These are phyloP conservation scores for Xylaria longipes DNA, from an alignment of 495 filamentous ascomycete species.

Conservation along the genomic window DNA sequence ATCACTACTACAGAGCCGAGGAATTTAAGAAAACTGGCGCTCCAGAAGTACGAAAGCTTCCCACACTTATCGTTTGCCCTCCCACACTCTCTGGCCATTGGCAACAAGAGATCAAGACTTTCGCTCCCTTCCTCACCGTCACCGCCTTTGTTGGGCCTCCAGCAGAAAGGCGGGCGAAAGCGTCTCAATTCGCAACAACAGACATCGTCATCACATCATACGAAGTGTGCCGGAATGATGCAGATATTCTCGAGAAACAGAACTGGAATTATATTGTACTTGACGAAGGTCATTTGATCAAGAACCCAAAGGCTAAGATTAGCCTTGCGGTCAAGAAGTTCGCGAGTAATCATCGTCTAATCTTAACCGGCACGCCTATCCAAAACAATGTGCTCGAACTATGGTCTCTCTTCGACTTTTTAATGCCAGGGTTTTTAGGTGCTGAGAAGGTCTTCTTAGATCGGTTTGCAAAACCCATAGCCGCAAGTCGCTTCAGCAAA, in stretches of 20 bases:
- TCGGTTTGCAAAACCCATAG: slow-evolving; percentile 96
- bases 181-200: slow-evolving; percentile 69
- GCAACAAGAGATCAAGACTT: slow-evolving; percentile 95
- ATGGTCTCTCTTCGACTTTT: slow-evolving; percentile 99
- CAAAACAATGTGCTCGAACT: slow-evolving; percentile 97
- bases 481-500: slow-evolving; percentile 91
- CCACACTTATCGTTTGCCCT: slow-evolving; percentile 93
- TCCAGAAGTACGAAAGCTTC: slow-evolving; percentile 76
- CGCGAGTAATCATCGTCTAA: slow-evolving; percentile 88
- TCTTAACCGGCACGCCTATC: slow-evolving; percentile 95
- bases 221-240: slow-evolving; percentile 94
- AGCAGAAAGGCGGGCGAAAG: slow-evolving; percentile 72
- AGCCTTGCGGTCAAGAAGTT: slow-evolving; percentile 89
- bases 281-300: slow-evolving; percentile 97
- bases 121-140: slow-evolving; percentile 89
- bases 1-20: slow-evolving; percentile 91
- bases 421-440: slow-evolving; percentile 99
- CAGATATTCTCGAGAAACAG: slow-evolving; percentile 78
- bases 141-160: slow-evolving; percentile 91
- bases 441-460: slow-evolving; percentile 98
- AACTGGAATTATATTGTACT: slow-evolving; percentile 98
- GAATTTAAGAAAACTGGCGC: slow-evolving; percentile 82
- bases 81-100: slow-evolving; percentile 98
- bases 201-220: slow-evolving; percentile 98
- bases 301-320: slow-evolving; percentile 95